Percentiles rank a stretch among this genome's conserved stretches.
Conservation (phyloP, 106 monocot species). For the Triglochin maritima region DNA sequence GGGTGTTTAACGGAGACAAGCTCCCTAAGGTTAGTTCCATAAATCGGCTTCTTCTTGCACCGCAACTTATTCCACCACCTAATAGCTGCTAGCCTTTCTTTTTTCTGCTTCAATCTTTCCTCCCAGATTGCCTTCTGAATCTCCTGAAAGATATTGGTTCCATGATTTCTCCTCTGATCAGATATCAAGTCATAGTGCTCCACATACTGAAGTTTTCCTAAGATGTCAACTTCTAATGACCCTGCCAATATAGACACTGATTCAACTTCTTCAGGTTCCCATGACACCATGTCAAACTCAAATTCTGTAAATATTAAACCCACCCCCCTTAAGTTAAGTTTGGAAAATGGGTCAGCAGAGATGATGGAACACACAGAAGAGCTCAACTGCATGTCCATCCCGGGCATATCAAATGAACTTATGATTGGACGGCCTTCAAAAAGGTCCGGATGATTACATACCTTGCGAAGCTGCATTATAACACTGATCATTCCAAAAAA, state of each 20-base stretch:
- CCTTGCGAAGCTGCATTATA: constrained; percentile 99
- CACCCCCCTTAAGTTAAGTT: constrained; percentile 54
- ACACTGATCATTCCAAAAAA: constrained; percentile 99
- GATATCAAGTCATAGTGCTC: constrained; percentile 5
- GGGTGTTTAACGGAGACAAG: constrained; percentile 72
- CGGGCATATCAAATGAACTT: constrained; percentile 90
- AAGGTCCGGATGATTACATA: constrained; percentile 99
- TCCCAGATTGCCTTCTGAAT: constrained; percentile 68
- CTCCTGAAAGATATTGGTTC: constrained; percentile 71
- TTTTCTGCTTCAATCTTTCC: constrained; percentile 53
- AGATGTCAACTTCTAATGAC: constrained; percentile 5
- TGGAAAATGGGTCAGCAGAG: constrained; percentile 46
- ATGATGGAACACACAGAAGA: constrained; percentile 48
- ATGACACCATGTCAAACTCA: constrained; percentile 71
- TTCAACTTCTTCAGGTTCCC: constrained; percentile 68
- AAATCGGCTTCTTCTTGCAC: constrained; percentile 70
- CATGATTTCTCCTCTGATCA: constrained; percentile 24
- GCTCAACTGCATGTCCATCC: constrained; percentile 76
- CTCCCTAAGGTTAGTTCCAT: constrained; percentile 66
- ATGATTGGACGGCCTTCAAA: constrained; percentile 97
- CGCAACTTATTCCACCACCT: constrained; percentile 86
- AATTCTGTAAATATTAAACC: constrained; percentile 69
- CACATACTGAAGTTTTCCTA: constrained; percentile 3
- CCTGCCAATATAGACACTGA: constrained; percentile 17
- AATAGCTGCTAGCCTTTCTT: constrained; percentile 66